These are phyloP conservation scores for Ogataea pignaliae DNA, from an alignment of 805 yeast genomes.

Conservation along the genomic window DNA sequence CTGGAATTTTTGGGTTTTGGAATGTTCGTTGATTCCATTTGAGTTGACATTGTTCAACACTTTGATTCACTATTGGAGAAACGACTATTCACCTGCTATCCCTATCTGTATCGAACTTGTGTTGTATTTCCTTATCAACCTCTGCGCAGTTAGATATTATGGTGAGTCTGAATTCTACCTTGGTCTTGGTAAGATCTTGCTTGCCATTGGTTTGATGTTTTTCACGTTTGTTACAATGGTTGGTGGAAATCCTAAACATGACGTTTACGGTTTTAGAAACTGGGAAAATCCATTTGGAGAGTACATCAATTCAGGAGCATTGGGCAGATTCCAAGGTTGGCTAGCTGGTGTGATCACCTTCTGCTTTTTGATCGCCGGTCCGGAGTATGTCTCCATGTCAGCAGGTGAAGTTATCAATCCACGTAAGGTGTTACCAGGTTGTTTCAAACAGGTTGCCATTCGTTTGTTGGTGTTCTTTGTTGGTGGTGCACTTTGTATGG, in stretches of 20 bases:
- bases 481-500: conserved; percentile 45
- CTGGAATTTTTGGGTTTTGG: conserved; percentile 47
- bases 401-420: conserved; percentile 48
- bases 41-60: conserved; percentile 45
- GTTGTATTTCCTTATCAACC: conserved; percentile 37
- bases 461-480: conserved; percentile 42
- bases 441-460: conserved; percentile 42
- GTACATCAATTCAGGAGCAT: conserved; percentile 35
- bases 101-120: conserved; percentile 39
- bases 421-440: conserved; percentile 42
- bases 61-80: conserved; percentile 44
- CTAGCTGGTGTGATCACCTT: conserved; percentile 38
- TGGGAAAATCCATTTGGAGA: conserved; percentile 32
- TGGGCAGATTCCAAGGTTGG: conserved; percentile 45
- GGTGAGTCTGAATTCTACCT: conserved; percentile 49
- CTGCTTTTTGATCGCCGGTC: conserved; percentile 43
- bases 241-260: conserved; percentile 47
- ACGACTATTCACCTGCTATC: conserved; percentile 42
- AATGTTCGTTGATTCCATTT: conserved; percentile 45
- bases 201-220: conserved; percentile 39
- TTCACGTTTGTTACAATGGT: conserved; percentile 45
- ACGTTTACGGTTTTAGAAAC: conserved; percentile 32
- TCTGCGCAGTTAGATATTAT: conserved; percentile 40
- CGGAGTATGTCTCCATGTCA: conserved; percentile 44
- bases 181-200: conserved; percentile 38